Evolutionary conservation across 352 stramenopile genomes (phyloP).

Genomic region (Phytophthora pinifolia): DNA sequence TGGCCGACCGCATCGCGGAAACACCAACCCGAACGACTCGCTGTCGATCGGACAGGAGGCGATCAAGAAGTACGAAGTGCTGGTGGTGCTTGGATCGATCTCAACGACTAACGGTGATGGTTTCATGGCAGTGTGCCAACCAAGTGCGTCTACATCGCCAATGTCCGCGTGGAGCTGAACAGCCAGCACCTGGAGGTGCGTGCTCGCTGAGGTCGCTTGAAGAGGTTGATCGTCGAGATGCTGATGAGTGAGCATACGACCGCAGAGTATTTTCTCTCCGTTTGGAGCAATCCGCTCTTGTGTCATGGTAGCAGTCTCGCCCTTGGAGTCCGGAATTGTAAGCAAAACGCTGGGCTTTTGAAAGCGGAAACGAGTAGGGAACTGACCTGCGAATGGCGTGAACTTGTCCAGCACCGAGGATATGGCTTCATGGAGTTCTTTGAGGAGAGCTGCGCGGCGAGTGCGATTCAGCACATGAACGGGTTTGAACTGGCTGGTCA

Average conservation of each 20-base stretch:
- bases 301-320: slow-evolving; percentile 65
- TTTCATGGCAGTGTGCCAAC: slow-evolving; percentile 49
- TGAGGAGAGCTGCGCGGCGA: slow-evolving; percentile 55
- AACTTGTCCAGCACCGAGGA: slow-evolving; percentile 48
- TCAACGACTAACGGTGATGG: background rate
- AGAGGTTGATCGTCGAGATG: background rate
- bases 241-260: background rate
- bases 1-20: slow-evolving; percentile 72
- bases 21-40: slow-evolving; percentile 58
- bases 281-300: slow-evolving; percentile 67
- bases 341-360: slow-evolving; percentile 5
- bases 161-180: slow-evolving; percentile 73
- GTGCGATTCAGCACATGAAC: slow-evolving; percentile 84
- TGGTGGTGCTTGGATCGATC: background rate
- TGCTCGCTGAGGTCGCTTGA: background rate
- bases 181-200: slow-evolving; percentile 73
- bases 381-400: slow-evolving; percentile 1
- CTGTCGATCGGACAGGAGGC: slow-evolving; percentile 71
- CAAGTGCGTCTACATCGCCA: slow-evolving; percentile 75
- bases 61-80: slow-evolving; percentile 64
- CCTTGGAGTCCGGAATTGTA: slow-evolving; percentile 55
- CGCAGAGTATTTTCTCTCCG: slow-evolving; percentile 77
- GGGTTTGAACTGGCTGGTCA: slow-evolving; percentile 77
- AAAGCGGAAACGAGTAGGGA: background rate
- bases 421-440: slow-evolving; percentile 80